Conservation (phyloP, 352 stramenopile genomes). For the Aphanomyces stellatus region DNA sequence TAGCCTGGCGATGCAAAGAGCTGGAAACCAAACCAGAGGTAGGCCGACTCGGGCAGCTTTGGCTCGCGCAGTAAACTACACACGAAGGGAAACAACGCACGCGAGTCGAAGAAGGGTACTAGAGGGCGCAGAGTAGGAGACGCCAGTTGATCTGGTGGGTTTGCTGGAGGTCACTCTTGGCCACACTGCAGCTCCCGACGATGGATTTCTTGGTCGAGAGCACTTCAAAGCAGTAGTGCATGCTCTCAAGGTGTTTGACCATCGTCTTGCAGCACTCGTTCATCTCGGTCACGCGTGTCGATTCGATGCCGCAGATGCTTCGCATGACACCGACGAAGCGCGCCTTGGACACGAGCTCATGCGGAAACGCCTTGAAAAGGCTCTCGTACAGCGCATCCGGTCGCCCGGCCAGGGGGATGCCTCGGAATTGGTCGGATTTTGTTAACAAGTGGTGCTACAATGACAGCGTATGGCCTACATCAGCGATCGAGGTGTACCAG, state of each 20-base stretch:
- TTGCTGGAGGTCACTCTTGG: not conserved
- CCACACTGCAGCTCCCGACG: too few relatives aligned
- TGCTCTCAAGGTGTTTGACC: conserved; percentile 42
- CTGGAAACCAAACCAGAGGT: conserved; percentile 48
- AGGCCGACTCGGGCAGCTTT: conserved; percentile 41
- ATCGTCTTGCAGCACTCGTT: conserved; percentile 26
- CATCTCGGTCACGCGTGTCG: not conserved
- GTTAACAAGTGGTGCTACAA: not conserved
- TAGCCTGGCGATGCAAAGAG: conserved; percentile 44
- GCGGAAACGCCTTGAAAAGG: conserved; percentile 60
- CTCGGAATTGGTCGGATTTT: conserved; percentile 27
- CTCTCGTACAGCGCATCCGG: conserved; percentile 56
- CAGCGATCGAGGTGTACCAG: conserved; percentile 27
- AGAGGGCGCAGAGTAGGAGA: conserved; percentile 42
- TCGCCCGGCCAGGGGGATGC: conserved; percentile 43
- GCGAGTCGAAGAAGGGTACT: conserved; percentile 24
- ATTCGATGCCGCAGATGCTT: conserved; percentile 37
- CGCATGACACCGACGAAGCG: conserved; percentile 57
- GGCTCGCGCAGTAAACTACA: conserved; percentile 45
- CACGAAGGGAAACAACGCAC: not conserved
- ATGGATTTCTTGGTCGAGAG: conserved; percentile 38
- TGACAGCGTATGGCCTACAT: conserved; percentile 19
- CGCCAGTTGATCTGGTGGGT: conserved; percentile 53
- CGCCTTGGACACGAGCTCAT: conserved; percentile 54
- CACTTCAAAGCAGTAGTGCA: conserved; percentile 58